Conservation (phyloP, 2,329 filamentous ascomycete genomes). For the Monosporascus sp. region DNA sequence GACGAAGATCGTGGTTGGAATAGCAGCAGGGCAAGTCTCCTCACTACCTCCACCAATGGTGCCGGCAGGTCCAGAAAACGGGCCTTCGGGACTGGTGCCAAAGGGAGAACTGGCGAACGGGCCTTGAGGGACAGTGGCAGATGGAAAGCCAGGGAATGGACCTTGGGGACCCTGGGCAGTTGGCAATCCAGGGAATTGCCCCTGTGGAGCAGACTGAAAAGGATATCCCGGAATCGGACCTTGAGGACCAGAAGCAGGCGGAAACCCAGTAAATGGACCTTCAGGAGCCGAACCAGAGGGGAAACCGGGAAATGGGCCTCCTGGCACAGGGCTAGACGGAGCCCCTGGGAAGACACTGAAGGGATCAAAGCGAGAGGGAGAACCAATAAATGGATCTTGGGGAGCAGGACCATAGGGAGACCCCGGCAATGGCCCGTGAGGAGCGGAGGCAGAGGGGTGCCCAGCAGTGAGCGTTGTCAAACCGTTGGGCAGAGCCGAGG, state of each 20-base stretch:
- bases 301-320: neutral
- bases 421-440: neutral
- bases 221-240: neutral
- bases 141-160: neutral
- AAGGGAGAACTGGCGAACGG: neutral
- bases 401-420: neutral
- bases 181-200: neutral
- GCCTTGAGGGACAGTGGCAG: neutral
- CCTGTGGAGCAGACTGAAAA: neutral
- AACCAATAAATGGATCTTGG: neutral
- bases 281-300: neutral
- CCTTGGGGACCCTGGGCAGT: neutral
- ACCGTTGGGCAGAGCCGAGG: neutral
- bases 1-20: constrained; percentile 42
- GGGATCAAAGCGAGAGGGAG: neutral
- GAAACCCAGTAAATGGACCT: neutral
- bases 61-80: neutral
- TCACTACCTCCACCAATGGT: constrained; percentile 10
- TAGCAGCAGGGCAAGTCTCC: constrained; percentile 33
- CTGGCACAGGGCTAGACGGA: too few species aligned
- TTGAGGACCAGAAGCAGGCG: neutral
- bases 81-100: neutral
- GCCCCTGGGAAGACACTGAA: neutral
- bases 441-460: neutral
- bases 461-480: neutral